phyloP scores from a whole-genome alignment of 306 rosid species.

The Castanospermum australe region DNA sequence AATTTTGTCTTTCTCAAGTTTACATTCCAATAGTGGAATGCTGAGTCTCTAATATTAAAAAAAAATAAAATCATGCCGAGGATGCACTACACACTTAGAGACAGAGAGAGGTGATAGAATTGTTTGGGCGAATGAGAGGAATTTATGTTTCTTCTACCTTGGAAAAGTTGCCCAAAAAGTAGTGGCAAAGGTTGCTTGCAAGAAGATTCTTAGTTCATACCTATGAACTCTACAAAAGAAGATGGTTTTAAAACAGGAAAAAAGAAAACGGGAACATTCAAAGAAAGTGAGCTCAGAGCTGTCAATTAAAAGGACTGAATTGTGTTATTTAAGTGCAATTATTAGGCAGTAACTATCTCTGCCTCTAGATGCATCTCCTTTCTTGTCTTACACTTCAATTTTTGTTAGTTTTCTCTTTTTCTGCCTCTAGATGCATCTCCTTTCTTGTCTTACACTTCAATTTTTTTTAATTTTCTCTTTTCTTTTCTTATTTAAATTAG shows the following conservation, averaged over 20 bases:
- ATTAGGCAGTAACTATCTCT: not conserved
- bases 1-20: too few relatives aligned
- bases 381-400: not conserved
- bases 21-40: too few relatives aligned
- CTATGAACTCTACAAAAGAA: not conserved
- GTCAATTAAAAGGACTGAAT: not conserved
- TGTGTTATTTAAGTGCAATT: not conserved
- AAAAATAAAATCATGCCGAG: not conserved
- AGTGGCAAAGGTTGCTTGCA: conserved; percentile 4
- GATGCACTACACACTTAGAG: not conserved
- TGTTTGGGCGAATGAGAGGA: not conserved
- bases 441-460: not conserved
- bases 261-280: not conserved
- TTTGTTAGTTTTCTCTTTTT: not conserved
- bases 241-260: not conserved
- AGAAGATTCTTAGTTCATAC: not conserved
- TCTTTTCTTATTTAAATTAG: not conserved
- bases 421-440: conserved; percentile 2
- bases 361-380: not conserved
- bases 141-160: not conserved
- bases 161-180: not conserved
- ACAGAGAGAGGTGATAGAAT: not conserved
- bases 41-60: too few relatives aligned
- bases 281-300: not conserved
- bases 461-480: too few relatives aligned